Evolutionary conservation across 75 land plant genomes (phyloP).

Genomic region (Larix kaempferi): DNA sequence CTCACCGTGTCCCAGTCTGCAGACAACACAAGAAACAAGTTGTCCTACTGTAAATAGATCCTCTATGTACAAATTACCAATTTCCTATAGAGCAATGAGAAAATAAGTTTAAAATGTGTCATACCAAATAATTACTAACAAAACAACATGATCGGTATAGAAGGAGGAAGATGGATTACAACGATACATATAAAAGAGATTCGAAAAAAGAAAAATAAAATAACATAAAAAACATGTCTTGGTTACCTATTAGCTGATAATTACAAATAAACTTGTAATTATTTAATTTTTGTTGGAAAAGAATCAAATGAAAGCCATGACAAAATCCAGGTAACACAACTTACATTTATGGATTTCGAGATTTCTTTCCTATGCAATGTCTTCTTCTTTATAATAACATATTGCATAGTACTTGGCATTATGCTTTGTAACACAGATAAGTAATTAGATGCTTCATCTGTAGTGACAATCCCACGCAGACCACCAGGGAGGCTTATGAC

Average conservation of each 20-base stretch:
- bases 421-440: not conserved
- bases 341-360: not conserved
- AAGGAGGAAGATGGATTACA: not conserved
- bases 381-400: not conserved
- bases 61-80: conserved; percentile 21
- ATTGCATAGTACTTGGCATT: too few relatives aligned
- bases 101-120: not conserved
- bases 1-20: conserved; percentile 59
- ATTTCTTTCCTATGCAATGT: not conserved
- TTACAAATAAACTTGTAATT: not conserved
- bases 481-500: conserved; percentile 92
- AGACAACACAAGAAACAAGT: conserved; percentile 78
- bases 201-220: not conserved
- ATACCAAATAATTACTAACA: not conserved
- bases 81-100: conserved; percentile 32
- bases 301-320: not conserved
- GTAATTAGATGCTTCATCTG: conserved; percentile 64
- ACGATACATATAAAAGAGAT: not conserved
- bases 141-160: not conserved
- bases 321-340: not conserved
- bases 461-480: conserved; percentile 75
- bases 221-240: not conserved
- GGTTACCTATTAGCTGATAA: not conserved
- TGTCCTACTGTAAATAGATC: conserved; percentile 69
- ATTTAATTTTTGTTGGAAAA: not conserved